A percentile compares a stretch with the other conserved stretches of the same genome.
phyloP scores from a whole-genome alignment of 1,284 basidiomycete species.

The Leccinum colubrinum region DNA sequence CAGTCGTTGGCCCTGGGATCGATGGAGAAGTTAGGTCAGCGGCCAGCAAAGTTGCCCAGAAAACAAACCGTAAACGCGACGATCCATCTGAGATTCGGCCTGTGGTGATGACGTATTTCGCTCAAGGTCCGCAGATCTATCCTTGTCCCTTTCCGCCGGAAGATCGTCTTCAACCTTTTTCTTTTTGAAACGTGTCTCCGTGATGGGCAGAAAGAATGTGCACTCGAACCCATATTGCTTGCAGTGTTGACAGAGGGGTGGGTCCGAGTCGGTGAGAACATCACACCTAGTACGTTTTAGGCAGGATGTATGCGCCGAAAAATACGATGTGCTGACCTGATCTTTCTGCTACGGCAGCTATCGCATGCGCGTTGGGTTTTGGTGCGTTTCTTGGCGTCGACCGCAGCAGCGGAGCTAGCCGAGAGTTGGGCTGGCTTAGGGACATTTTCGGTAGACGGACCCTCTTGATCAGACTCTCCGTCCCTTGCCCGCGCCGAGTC shows the following conservation, averaged over 20 bases:
- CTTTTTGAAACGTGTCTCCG: slow-evolving; percentile 98
- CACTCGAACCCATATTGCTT: slow-evolving; percentile 90
- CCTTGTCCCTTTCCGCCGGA: slow-evolving; percentile 44
- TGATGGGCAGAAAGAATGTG: slow-evolving; percentile 96
- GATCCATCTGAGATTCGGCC: slow-evolving; percentile 44
- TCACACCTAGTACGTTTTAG: slow-evolving; percentile 59
- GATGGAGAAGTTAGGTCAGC: slow-evolving; percentile 10
- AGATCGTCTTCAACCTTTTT: slow-evolving; percentile 76
- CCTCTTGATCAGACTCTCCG: slow-evolving; percentile 58
- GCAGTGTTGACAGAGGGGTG: slow-evolving; percentile 82
- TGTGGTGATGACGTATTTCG: slow-evolving; percentile 36
- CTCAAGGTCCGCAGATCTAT: slow-evolving; percentile 26
- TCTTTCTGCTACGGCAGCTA: slow-evolving; percentile 92
- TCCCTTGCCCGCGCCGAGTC: slow-evolving; percentile 42
- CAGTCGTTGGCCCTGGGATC: slow-evolving; percentile 74
- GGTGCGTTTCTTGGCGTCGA: slow-evolving; percentile 79
- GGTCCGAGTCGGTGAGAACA: slow-evolving; percentile 69
- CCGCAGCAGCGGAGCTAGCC: slow-evolving; percentile 29
- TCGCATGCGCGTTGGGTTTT: slow-evolving; percentile 92
- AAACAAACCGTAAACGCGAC: slow-evolving; percentile 60
- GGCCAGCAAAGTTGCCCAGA: slow-evolving; percentile 1
- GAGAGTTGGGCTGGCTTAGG: slow-evolving; percentile 34
- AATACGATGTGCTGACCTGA: slow-evolving; percentile 48
- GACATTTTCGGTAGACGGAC: slow-evolving; percentile 46
- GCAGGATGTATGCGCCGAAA: slow-evolving; percentile 15